Evolutionary conservation across 2,329 filamentous ascomycete genomes (phyloP).

Genomic region (Rhytidhysteron rufulum): DNA sequence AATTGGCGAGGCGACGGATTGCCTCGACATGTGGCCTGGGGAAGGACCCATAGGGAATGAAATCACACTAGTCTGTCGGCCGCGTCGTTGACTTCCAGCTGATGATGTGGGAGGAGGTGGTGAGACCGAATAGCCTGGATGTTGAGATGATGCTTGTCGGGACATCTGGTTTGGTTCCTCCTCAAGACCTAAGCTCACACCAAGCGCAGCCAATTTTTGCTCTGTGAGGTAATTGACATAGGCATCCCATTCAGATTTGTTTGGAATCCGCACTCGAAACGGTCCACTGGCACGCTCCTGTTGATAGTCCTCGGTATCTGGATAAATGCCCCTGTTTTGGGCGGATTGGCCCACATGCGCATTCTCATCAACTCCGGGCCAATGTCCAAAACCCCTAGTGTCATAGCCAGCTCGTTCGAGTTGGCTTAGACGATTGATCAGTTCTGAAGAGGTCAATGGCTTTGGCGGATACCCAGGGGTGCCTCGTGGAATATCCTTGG

Average conservation of each 20-base stretch:
- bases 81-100: slow-evolving; percentile 64
- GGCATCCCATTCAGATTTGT: slow-evolving; percentile 68
- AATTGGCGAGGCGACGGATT: slow-evolving; percentile 66
- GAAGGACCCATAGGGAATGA: slow-evolving; percentile 56
- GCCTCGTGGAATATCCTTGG: slow-evolving; percentile 38
- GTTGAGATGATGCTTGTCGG: slow-evolving; percentile 68
- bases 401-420: slow-evolving; percentile 70
- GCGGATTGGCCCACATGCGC: slow-evolving; percentile 16
- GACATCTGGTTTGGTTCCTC: slow-evolving; percentile 65
- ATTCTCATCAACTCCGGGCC: slow-evolving; percentile 40
- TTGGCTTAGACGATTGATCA: slow-evolving; percentile 58
- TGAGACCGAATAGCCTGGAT: slow-evolving; percentile 74
- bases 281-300: slow-evolving; percentile 51
- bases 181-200: slow-evolving; percentile 75
- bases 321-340: slow-evolving; percentile 68
- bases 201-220: slow-evolving; percentile 86
- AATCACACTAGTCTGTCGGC: slow-evolving; percentile 55
- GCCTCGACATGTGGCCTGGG: slow-evolving; percentile 57
- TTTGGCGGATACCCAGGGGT: slow-evolving; percentile 38
- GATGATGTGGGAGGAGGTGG: slow-evolving; percentile 79
- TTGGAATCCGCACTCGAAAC: slow-evolving; percentile 66
- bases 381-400: slow-evolving; percentile 64
- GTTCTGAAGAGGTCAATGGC: slow-evolving; percentile 49
- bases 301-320: slow-evolving; percentile 56
- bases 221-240: slow-evolving; percentile 83